phyloP scores from a whole-genome alignment of 2,329 filamentous ascomycete species.

The Grosmannia penicillata region DNA sequence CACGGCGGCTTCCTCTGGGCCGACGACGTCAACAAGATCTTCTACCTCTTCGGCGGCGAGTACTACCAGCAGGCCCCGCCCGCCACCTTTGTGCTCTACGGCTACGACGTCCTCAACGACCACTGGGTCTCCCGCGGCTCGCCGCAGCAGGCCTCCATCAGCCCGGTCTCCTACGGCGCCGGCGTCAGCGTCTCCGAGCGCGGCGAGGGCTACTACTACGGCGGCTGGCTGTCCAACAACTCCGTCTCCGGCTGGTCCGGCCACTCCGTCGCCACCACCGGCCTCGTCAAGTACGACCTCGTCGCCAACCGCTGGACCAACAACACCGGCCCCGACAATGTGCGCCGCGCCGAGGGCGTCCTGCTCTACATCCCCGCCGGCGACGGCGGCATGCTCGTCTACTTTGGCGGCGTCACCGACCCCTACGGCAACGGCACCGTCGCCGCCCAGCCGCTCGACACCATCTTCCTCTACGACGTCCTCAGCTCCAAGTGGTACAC shows the following conservation, averaged over 20 bases:
- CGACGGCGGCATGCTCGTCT: conserved; percentile 43
- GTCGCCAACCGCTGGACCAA: conserved; percentile 35
- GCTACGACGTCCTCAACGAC: conserved; percentile 41
- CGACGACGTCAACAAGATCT: conserved; percentile 45
- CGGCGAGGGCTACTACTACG: conserved; percentile 46
- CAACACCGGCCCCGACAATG: conserved; percentile 34
- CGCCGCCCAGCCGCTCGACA: conserved; percentile 28
- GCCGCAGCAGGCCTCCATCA: conserved; percentile 21
- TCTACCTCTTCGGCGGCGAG: conserved; percentile 50
- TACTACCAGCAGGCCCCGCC: conserved; percentile 25
- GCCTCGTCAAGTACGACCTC: conserved; percentile 43
- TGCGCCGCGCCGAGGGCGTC: conserved; percentile 41
- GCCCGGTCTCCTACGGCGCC: conserved; percentile 39
- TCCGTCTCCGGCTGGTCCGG: conserved; percentile 37
- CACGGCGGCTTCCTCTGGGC: conserved; percentile 38
- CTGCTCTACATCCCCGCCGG: conserved; percentile 46
- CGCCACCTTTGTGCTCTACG: conserved; percentile 31
- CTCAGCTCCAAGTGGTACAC: conserved; percentile 43
- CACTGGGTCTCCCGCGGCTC: conserved; percentile 35
- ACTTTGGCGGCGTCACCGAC: conserved; percentile 45
- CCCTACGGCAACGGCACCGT: conserved; percentile 29
- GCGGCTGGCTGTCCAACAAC: conserved; percentile 43
- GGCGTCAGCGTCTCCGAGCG: conserved; percentile 36
- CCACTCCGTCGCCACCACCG: conserved; percentile 29
- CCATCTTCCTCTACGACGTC: conserved; percentile 46